Evolutionary conservation across 1,284 basidiomycete species (phyloP), one percentile per base, ranked within the genome.

Genomic region (Ceratobasidium sp.): DNA sequence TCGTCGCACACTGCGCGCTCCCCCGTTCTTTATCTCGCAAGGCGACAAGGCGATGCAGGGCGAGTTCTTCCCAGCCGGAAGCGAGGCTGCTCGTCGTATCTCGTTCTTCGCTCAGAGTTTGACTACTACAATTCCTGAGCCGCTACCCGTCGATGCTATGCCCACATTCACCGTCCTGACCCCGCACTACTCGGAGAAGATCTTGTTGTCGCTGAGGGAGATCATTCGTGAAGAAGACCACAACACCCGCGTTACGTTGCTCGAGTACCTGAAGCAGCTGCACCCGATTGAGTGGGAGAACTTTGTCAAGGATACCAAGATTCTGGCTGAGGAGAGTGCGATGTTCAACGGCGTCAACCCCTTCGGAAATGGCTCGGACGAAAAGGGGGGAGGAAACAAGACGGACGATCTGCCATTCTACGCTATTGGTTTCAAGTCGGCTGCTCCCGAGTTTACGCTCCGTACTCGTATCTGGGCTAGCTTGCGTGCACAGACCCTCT

Each of bases 391-490:
- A 86, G 87, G 54, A 87, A 92, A 93, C 77, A 96, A 95, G 86
- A 90, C 92, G 74, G 95, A 99, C 83, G 97, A 99, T 83, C 88
- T 99, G 78, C 97, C 97, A 1, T 99, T 99, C 88, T 97, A 99
- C 86, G 98, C 95, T 84, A 97, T 99, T 82, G 97, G 98, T 80
- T 99, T 99, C 92, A 99, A 99, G 89, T 97, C 94, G 76, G 96
- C 97, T 26, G 96, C 97, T 4, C 97, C 97, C 28, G 97, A 99
- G 85, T 99, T 98, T 85, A 99, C 97, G 0, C 90, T 99, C 37
- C 96, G 97, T 80, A 99, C 98, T 17, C 94, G 97, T 85, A 99
- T 99, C 82, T 99, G 97, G 97, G 97, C 97, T 11, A 99, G 97
- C 35, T 89, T 99, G 17, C 95, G 97, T 78, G 97, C 97, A 26